Percentiles rank a stretch among this genome's conserved stretches.
Conservation (phyloP, 1,284 basidiomycete genomes). For the Termitomyces sp. region DNA sequence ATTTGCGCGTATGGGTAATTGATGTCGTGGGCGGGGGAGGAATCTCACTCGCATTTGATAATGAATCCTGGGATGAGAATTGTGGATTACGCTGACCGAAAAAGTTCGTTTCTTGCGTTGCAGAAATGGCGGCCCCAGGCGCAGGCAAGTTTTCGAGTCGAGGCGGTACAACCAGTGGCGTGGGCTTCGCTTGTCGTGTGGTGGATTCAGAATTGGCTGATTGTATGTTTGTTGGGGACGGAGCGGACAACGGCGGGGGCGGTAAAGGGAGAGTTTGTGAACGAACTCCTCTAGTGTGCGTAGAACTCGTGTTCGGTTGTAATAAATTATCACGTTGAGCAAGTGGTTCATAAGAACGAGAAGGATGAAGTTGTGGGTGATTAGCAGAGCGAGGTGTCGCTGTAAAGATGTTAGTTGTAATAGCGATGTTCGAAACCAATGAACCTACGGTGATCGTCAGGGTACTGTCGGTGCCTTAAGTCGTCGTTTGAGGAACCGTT, state of each 20-base stretch:
- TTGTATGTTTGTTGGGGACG: constrained; percentile 16
- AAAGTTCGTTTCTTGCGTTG: constrained; percentile 25
- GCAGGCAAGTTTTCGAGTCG: constrained; percentile 36
- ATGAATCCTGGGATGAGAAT: background rate
- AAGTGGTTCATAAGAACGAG: constrained; percentile 39
- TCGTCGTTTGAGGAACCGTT: constrained; percentile 15
- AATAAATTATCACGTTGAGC: constrained; percentile 21
- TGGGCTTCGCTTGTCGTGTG: constrained; percentile 27
- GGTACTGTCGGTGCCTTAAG: constrained; percentile 38
- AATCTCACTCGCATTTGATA: background rate
- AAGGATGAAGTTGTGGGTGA: constrained; percentile 27
- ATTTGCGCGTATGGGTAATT: constrained; percentile 28
- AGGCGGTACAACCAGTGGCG: constrained; percentile 40
- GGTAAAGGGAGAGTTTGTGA: constrained; percentile 22
- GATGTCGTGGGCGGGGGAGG: background rate
- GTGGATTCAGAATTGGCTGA: constrained; percentile 12
- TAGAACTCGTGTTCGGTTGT: constrained; percentile 20
- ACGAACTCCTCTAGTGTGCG: constrained; percentile 8
- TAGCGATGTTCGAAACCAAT: background rate
- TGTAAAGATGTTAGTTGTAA: constrained; percentile 15
- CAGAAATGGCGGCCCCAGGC: constrained; percentile 27
- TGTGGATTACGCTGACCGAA: constrained; percentile 12
- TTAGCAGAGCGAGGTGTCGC: constrained; percentile 24
- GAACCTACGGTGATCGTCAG: constrained; percentile 53
- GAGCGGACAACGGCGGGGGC: constrained; percentile 26